These are phyloP conservation scores for Puya raimondii DNA, from an alignment of 176 grass and related monocot species.

Conservation along the genomic window DNA sequence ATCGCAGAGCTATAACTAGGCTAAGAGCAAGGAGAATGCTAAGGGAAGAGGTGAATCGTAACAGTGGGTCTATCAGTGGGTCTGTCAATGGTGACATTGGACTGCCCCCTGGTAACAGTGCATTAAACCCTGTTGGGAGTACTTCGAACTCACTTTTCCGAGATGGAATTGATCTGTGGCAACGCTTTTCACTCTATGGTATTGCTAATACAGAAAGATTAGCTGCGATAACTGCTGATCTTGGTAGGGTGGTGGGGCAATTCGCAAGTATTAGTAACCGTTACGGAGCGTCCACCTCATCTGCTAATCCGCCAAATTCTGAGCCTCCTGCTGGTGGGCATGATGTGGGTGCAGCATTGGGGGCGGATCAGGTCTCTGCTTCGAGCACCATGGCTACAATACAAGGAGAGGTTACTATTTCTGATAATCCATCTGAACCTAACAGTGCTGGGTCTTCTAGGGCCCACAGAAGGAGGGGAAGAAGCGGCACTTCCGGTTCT, in stretches of 20 bases:
- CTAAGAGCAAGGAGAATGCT: conserved; percentile 52
- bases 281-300: conserved; percentile 52
- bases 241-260: conserved; percentile 61
- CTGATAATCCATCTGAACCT: conserved; percentile 29
- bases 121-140: conserved; percentile 30
- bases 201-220: conserved; percentile 58
- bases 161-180: conserved; percentile 65
- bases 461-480: conserved; percentile 55
- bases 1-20: conserved; percentile 39
- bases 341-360: conserved; percentile 40
- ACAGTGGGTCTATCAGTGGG: conserved; percentile 6
- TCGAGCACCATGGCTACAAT: conserved; percentile 85
- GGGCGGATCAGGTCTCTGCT: conserved; percentile 70
- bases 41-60: conserved; percentile 31
- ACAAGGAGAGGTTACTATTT: conserved; percentile 49
- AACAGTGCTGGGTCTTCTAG: conserved; percentile 45
- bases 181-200: conserved; percentile 54
- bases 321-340: conserved; percentile 25
- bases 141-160: conserved; percentile 34
- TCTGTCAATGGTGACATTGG: conserved; percentile 24
- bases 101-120: conserved; percentile 26
- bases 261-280: conserved; percentile 21
- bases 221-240: conserved; percentile 45
- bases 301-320: conserved; percentile 39
- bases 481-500: conserved; percentile 51